Evolutionary conservation across 495 filamentous ascomycete genomes (phyloP), one percentile per base, ranked within the genome.

Genomic region (Trichoderma asperelloides): DNA sequence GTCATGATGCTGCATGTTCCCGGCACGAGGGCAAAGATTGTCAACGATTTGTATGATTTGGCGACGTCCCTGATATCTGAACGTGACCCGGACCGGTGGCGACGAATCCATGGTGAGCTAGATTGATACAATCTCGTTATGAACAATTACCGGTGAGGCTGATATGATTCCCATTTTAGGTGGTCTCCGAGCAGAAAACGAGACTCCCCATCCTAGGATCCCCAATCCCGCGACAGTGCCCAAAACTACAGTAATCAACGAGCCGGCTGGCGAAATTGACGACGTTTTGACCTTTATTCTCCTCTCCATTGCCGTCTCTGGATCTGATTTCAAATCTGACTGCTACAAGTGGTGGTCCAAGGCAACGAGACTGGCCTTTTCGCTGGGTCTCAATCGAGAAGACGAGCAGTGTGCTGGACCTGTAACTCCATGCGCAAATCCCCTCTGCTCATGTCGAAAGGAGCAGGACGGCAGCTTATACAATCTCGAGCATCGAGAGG

Each of bases 261-360:
- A 68, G 41, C 68, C 68, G 0, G 68, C 87, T 4, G 87, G 87
- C 33, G 85, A 82, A 2, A 75, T 92, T 7, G 90, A 93, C 75
- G 89, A 93, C 73, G 87, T 92, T 30, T 85, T 88, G 15, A 91
- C 90, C 1, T 93, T 92, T 69, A 86, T 90, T 33, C 88, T 92
- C 73, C 78, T 93, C 21, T 88, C 89, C 16, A 90, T 87, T 41
- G 89, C 91, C 3, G 86, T 92, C 8, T 91, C 89, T n/a, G 89
- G 89, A 4, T 91, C 87, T 69, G 90, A 93, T 70, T 90, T 91
- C 77, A 91, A 92, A 71, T 87, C 87, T 16, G 89, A 89, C 37
- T 91, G 88, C 70, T 82, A 91, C 70, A 80, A 89, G 37, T 93
- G 89, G 90, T 93, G 90, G 90, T 89, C 89, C 69, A 85, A 88